Evolutionary conservation across 805 yeast genomes (phyloP).

Genomic region (Yarrowia alimentaria): DNA sequence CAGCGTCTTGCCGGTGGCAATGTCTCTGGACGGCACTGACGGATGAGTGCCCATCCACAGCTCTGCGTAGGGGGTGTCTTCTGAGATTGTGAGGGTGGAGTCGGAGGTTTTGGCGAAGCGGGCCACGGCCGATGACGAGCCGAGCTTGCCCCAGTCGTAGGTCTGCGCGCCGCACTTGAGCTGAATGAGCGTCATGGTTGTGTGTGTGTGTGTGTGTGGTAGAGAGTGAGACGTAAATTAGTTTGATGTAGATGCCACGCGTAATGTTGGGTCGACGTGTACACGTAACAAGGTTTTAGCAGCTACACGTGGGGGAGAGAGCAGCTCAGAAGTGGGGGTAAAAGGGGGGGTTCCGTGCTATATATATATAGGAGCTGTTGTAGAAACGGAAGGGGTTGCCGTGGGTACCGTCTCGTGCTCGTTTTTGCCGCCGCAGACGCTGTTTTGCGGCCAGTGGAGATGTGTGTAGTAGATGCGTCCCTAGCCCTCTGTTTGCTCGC

Average conservation of each 20-base stretch:
- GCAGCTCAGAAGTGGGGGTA: too few relatives aligned
- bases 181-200: slow-evolving; percentile 34
- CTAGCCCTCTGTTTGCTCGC: too few relatives aligned
- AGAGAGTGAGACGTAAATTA: not conserved
- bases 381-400: too few relatives aligned
- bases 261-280: slow-evolving; percentile 22
- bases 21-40: slow-evolving; percentile 72
- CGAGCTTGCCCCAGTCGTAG: slow-evolving; percentile 86
- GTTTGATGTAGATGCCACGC: not conserved
- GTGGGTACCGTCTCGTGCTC: too few relatives aligned
- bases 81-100: slow-evolving; percentile 60
- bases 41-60: slow-evolving; percentile 99
- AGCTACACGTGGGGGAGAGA: too few relatives aligned
- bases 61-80: slow-evolving; percentile 87
- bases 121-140: slow-evolving; percentile 84
- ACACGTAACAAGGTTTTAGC: too few relatives aligned
- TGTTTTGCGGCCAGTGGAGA: too few relatives aligned
- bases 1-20: slow-evolving; percentile 45
- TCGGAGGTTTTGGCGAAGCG: slow-evolving; percentile 73
- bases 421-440: too few relatives aligned
- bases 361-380: too few relatives aligned
- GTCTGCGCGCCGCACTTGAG: slow-evolving; percentile 53
- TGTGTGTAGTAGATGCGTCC: too few relatives aligned
- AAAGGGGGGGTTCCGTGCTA: too few relatives aligned
- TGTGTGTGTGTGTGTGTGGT: not conserved